phyloP scores from a whole-genome alignment of 306 rosid species.

The Corylus americana region DNA sequence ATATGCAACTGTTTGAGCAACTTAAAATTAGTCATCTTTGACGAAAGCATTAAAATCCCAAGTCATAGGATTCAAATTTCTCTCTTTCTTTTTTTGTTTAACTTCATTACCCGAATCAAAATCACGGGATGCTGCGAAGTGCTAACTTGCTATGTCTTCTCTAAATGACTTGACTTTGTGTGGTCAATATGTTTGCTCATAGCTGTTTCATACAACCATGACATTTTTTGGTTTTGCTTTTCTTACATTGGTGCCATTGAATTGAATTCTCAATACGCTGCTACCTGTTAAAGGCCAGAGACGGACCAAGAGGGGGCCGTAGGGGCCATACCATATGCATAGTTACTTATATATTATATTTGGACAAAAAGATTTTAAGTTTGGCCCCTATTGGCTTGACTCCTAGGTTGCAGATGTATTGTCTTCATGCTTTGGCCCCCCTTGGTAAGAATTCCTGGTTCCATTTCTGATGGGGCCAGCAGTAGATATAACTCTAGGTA shows the following conservation, averaged over 20 bases:
- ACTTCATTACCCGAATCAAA: not conserved
- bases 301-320: no score
- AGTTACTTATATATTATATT: no score
- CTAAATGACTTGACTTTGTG: constrained; percentile 1
- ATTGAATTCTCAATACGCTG: not conserved
- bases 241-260: not conserved
- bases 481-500: not conserved
- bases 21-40: not conserved
- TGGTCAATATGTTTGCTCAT: not conserved
- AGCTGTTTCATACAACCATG: not conserved
- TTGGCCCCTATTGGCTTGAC: no score
- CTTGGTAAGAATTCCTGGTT: no score
- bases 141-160: not conserved
- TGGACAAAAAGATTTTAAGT: no score
- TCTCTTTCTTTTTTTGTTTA: not conserved
- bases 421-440: no score
- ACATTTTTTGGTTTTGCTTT: not conserved
- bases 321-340: no score
- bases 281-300: no score
- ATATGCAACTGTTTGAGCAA: not conserved
- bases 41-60: not conserved
- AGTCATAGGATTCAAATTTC: not conserved
- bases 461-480: not conserved
- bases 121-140: no score
- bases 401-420: no score